These are phyloP conservation scores for Camellia granthamiana DNA, from an alignment of 148 eudicot genomes.

Conservation along the genomic window DNA sequence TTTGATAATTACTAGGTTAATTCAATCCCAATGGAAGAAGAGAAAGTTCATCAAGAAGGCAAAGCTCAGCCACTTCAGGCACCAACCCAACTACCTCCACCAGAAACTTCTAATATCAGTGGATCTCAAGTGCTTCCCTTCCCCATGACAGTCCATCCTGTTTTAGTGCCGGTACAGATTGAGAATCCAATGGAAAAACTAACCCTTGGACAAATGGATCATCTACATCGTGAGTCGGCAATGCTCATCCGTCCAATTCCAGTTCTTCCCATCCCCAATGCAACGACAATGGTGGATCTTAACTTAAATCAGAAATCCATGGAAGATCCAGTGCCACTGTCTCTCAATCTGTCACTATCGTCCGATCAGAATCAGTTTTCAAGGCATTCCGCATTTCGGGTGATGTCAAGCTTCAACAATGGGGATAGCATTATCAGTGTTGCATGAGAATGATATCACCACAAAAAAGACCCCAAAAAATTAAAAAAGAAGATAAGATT, in stretches of 20 bases:
- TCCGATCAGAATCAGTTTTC: constrained; percentile 24
- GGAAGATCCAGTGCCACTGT: constrained; percentile 34
- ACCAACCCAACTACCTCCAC: constrained; percentile 15
- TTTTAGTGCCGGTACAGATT: constrained; percentile 22
- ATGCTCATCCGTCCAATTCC: constrained; percentile 26
- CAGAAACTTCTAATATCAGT: constrained; percentile 15
- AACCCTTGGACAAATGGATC: constrained; percentile 13
- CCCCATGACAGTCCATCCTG: constrained; percentile 23
- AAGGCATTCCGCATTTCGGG: constrained; percentile 32
- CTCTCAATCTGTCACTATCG: constrained; percentile 61
- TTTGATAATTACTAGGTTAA: constrained; percentile 29
- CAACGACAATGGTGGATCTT: constrained; percentile 30
- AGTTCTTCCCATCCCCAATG: constrained; percentile 16
- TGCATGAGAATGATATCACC: constrained; percentile 25
- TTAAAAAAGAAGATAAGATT: not conserved
- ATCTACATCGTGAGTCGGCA: constrained; percentile 9
- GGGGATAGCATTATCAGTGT: constrained; percentile 52
- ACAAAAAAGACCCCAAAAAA: not conserved
- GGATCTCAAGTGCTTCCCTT: constrained; percentile 28
- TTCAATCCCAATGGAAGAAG: constrained; percentile 33
- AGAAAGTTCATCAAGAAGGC: constrained; percentile 24
- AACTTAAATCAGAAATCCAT: constrained; percentile 28
- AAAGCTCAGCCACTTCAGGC: constrained; percentile 16
- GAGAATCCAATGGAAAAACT: constrained; percentile 22
- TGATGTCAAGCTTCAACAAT: constrained; percentile 34